phyloP scores from a whole-genome alignment of 768 basidiomycete genomes.

The Austroboletus festivus region DNA sequence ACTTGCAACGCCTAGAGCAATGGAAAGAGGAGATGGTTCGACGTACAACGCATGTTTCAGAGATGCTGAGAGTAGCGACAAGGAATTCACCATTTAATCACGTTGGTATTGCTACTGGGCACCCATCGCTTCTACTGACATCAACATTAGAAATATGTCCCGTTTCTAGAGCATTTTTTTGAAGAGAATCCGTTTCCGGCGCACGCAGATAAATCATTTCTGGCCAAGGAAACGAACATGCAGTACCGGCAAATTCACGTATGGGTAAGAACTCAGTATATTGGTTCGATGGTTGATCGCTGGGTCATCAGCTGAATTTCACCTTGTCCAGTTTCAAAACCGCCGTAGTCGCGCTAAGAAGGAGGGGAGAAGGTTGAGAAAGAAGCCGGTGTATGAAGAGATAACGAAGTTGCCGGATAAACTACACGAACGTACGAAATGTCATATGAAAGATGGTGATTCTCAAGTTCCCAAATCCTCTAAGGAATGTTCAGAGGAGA shows the following conservation, averaged over 20 bases:
- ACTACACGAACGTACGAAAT: neutral
- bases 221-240: constrained; percentile 9
- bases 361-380: neutral
- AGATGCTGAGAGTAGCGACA: neutral
- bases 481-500: neutral
- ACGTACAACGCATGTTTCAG: no score
- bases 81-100: neutral
- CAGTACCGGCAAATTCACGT: constrained; percentile 17
- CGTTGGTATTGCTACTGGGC: neutral
- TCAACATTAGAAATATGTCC: constrained; percentile 3
- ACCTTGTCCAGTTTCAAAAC: constrained; percentile 12
- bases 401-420: neutral
- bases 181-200: constrained; percentile 11
- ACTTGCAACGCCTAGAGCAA: neutral
- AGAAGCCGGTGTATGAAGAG: neutral
- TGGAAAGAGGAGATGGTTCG: neutral
- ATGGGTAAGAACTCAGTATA: constrained; percentile 6
- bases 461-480: constrained; percentile 1
- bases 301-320: no score
- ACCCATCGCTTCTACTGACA: neutral
- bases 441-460: constrained; percentile 8
- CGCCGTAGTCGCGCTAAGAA: constrained; percentile 11
- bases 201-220: constrained; percentile 11
- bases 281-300: no score
- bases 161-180: constrained; percentile 12